Conservation (phyloP, 2,329 filamentous ascomycete genomes). For the Microdochium nivale region DNA sequence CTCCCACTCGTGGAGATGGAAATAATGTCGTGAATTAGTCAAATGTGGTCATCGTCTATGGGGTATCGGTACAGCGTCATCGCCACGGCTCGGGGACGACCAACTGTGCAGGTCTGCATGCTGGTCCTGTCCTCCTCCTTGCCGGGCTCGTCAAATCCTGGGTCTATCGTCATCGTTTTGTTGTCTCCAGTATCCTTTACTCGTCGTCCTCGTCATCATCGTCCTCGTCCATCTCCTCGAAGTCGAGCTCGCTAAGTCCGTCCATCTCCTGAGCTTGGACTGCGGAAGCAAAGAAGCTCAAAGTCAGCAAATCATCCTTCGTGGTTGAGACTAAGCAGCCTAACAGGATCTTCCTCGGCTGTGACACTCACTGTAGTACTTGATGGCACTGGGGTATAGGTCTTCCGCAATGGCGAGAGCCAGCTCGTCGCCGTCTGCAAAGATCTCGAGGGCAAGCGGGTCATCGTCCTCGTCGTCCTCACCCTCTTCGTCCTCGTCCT, state of each 20-base stretch:
- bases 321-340: no score
- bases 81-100: not conserved
- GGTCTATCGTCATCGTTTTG: slow-evolving; percentile 29
- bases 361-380: slow-evolving; percentile 72
- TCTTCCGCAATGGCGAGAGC: slow-evolving; percentile 78
- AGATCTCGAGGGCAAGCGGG: slow-evolving; percentile 69
- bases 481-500: slow-evolving; percentile 44
- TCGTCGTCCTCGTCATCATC: slow-evolving; percentile 44
- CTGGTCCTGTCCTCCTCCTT: not conserved
- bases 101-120: not conserved
- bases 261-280: slow-evolving; percentile 61
- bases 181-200: slow-evolving; percentile 36
- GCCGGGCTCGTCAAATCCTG: not conserved
- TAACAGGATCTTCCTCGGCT: no score
- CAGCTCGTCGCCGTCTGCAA: slow-evolving; percentile 77
- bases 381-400: slow-evolving; percentile 78
- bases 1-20: not conserved
- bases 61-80: not conserved
- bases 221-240: slow-evolving; percentile 47
- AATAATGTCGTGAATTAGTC: not conserved
- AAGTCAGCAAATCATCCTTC: no score
- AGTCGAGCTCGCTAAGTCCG: slow-evolving; percentile 59
- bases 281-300: not conserved
- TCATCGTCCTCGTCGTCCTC: slow-evolving; percentile 54
- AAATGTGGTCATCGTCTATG: not conserved